Base-by-base conservation (phyloP, 208 protist species). In the Acanthamoeba quina region DNA sequence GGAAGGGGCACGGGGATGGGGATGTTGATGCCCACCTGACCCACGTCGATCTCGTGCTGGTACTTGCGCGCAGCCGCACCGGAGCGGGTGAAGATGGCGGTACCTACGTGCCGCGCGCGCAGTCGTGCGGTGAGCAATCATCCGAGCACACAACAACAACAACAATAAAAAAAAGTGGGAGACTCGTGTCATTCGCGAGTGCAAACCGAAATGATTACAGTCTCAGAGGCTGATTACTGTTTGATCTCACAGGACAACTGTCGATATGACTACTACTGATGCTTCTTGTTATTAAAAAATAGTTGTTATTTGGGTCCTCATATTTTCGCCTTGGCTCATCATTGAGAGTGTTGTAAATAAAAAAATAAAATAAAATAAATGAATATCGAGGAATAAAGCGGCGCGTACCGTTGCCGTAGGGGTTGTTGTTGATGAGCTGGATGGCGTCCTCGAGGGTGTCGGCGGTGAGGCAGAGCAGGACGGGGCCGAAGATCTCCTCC, bases 1-100 rank as follows among this genome's bases (percentile, higher is more conserved):
- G 98, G 98, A 13, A 99, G 95, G 47, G 98, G 98, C 58, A 99
- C 98, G 56, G 98, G 98, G 90, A 99, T 99, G 85, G 98, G 98
- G 19, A 99, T 94, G 94, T 99, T 99, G 96, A 99, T 97, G 76
- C 98, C 98, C 34, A 99, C 94, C 96, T 98, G 98, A 58, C 98
- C 98, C 56, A 96, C 97, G 88, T 98, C 97, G 62, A 98, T 94
- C 94, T 98, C 96, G 91, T 96, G 74, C 95, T 97, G 95, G 96
- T 97, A 99, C 95, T 99, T 98, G 56, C 98, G 95, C 37, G 98
- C 98, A 34, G 96, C 95, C 47, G 97, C 95, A 58, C 98, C 98
- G 47, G 74, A 97, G 37, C 93, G 93, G 2, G 98, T 99, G 94
- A 99, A 99, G 72, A 99, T 97, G 52, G 98, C 98, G 31, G 97